Evolutionary conservation across 768 basidiomycete species (phyloP).

Genomic region (Cystobasidium tubakii): DNA sequence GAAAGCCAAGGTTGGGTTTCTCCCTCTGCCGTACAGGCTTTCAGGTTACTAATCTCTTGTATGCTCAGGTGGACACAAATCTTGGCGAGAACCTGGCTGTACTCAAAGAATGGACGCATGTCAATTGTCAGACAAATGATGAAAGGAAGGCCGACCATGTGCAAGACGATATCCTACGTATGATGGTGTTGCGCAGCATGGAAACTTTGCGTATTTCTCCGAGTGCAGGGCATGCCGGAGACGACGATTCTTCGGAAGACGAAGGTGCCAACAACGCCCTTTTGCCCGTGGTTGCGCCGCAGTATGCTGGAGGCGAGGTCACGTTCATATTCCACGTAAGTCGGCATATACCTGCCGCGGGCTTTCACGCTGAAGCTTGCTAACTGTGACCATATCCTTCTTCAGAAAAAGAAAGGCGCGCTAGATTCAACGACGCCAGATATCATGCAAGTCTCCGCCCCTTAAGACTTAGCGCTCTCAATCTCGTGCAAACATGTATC

Average conservation of each 20-base stretch:
- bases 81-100: slow-evolving; percentile 55
- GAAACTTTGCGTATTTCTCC: background rate
- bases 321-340: slow-evolving; percentile 33
- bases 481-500: background rate
- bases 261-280: background rate
- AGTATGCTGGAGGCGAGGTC: slow-evolving; percentile 26
- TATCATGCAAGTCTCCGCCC: background rate
- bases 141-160: slow-evolving; percentile 54
- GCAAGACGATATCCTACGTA: slow-evolving; percentile 63
- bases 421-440: background rate
- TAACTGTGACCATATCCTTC: background rate
- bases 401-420: slow-evolving; percentile 28
- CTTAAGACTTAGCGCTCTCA: background rate
- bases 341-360: background rate
- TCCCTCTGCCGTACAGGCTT: background rate
- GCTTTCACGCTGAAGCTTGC: background rate
- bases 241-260: background rate
- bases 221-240: background rate
- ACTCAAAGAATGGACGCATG: slow-evolving; percentile 72
- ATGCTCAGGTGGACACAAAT: background rate
- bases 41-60: background rate
- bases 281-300: background rate
- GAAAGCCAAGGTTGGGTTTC: background rate
- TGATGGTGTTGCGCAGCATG: slow-evolving; percentile 48
- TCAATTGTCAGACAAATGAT: slow-evolving; percentile 59